These are phyloP conservation scores for Lepidium campestre DNA, from an alignment of 441 rosid species.

Conservation along the genomic window DNA sequence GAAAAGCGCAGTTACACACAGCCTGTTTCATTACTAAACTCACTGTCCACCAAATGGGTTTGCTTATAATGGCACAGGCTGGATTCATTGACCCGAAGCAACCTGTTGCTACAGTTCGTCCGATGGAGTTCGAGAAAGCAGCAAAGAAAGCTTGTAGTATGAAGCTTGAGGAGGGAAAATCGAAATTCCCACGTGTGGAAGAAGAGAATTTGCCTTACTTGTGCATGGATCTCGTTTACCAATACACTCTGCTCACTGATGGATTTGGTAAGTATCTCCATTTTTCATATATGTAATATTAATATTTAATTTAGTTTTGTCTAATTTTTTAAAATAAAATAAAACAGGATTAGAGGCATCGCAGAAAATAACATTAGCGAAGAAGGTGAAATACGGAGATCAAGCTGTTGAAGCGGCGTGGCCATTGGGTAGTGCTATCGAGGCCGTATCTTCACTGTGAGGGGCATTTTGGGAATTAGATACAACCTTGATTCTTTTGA, in stretches of 20 bases:
- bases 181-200: constrained; percentile 43
- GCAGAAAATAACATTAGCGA: constrained; percentile 82
- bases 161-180: constrained; percentile 55
- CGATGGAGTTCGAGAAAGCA: constrained; percentile 64
- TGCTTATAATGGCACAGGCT: constrained; percentile 41
- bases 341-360: constrained; percentile 61
- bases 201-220: constrained; percentile 61
- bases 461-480: constrained; percentile 12
- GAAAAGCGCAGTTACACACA: not conserved
- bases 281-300: too few relatives aligned
- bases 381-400: constrained; percentile 60
- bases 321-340: not conserved
- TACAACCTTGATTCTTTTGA: constrained; percentile 9
- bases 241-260: constrained; percentile 74
- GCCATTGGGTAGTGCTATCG: constrained; percentile 98
- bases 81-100: constrained; percentile 56
- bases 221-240: constrained; percentile 95
- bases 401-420: constrained; percentile 86
- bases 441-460: constrained; percentile 60
- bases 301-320: not conserved
- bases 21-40: not conserved
- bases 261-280: constrained; percentile 68
- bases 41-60: not conserved
- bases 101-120: constrained; percentile 71
- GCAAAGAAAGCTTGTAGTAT: constrained; percentile 84